Evolutionary conservation across 1,139 yeast genomes (phyloP).

Genomic region (Petasospora rhodanensis): DNA sequence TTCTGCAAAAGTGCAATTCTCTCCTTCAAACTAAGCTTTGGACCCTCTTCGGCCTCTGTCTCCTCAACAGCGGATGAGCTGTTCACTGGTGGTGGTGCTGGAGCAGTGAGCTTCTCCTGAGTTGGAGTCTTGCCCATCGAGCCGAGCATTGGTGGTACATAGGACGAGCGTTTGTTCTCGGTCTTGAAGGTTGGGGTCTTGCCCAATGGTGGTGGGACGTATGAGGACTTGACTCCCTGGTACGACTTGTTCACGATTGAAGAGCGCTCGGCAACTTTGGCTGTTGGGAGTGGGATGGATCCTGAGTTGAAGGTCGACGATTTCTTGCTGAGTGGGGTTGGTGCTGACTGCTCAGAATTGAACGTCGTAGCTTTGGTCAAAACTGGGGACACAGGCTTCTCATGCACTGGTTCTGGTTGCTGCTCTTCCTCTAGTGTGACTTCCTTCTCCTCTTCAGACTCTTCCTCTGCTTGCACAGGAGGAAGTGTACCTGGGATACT

Average conservation of each 20-base stretch:
- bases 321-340: slow-evolving; percentile 7
- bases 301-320: slow-evolving; percentile 16
- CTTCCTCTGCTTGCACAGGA: slow-evolving; percentile 1
- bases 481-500: background rate
- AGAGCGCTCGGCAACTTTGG: slow-evolving; percentile 19
- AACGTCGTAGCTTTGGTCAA: background rate
- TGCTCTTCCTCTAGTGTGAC: slow-evolving; percentile 2
- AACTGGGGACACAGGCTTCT: background rate
- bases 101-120: slow-evolving; percentile 12
- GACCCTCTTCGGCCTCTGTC: slow-evolving; percentile 44
- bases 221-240: slow-evolving; percentile 36
- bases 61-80: slow-evolving; percentile 14
- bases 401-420: slow-evolving; percentile 2
- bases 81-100: slow-evolving; percentile 18
- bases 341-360: slow-evolving; percentile 9
- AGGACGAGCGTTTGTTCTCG: slow-evolving; percentile 21
- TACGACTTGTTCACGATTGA: slow-evolving; percentile 15
- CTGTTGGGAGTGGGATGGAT: slow-evolving; percentile 19
- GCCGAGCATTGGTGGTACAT: slow-evolving; percentile 26
- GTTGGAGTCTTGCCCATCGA: slow-evolving; percentile 6
- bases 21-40: slow-evolving; percentile 80
- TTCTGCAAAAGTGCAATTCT: slow-evolving; percentile 81
- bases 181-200: slow-evolving; percentile 11
- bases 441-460: slow-evolving; percentile 3
- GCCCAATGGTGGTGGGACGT: slow-evolving; percentile 35